These are phyloP conservation scores for Euphorbia pulcherrima DNA, from an alignment of 345 rosid genomes.

Conservation along the genomic window DNA sequence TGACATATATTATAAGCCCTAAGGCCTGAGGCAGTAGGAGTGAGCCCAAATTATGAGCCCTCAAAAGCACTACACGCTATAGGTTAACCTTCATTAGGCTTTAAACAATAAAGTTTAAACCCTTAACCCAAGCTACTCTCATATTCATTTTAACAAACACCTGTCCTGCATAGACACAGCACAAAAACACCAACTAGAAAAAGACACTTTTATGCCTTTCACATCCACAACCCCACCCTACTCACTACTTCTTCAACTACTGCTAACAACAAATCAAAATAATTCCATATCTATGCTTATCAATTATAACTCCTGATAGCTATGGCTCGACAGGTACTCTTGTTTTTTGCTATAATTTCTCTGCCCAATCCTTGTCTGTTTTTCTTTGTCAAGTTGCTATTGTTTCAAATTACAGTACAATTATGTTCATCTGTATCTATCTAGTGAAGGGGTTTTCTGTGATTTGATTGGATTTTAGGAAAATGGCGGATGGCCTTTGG, in stretches of 20 bases:
- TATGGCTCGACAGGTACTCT: slow-evolving; percentile 36
- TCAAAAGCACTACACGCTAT: too few relatives aligned
- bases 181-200: slow-evolving; percentile 8
- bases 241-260: background rate
- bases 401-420: slow-evolving; percentile 9
- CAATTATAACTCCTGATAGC: slow-evolving; percentile 8
- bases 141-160: slow-evolving; percentile 1
- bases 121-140: slow-evolving; percentile 8
- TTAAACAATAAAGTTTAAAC: too few relatives aligned
- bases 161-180: slow-evolving; percentile 9
- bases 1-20: too few relatives aligned
- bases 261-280: slow-evolving; percentile 18
- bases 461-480: slow-evolving; percentile 27
- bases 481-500: slow-evolving; percentile 56
- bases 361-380: slow-evolving; percentile 11
- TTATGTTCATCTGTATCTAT: background rate
- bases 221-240: slow-evolving; percentile 3
- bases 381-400: slow-evolving; percentile 9
- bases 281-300: background rate
- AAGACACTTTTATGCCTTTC: slow-evolving; percentile 16
- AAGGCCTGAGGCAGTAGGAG: too few relatives aligned
- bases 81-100: slow-evolving; percentile 1
- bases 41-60: too few relatives aligned
- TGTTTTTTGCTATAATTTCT: slow-evolving; percentile 26
- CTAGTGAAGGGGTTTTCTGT: background rate